Evolutionary conservation across 2,329 filamentous ascomycete species (phyloP), one percentile per base, ranked within the genome.

Genomic region (Arthrobotrys musiformis): DNA sequence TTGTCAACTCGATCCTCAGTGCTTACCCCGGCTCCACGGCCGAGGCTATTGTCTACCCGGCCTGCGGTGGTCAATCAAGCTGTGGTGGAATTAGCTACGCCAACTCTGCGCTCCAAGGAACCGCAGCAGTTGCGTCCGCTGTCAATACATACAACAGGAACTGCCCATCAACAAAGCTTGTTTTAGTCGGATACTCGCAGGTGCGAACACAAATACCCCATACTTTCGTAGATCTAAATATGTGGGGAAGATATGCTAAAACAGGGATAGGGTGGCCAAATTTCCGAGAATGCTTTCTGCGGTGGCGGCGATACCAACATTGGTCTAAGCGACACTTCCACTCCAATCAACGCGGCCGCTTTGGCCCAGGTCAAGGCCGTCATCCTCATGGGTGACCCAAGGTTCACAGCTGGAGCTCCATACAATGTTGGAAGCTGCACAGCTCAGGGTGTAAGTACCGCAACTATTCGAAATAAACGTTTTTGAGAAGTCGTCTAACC

Each of bases 341-440:
- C 83, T 8, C 82, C 83, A 40, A 82, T 87, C 44, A 82, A 84
- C 7, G 84, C 85, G 3, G 84, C 84, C 4, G 87, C 88, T 2
- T 82, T 89, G 6, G 83, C 82, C 2, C 86, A 86, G 81, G 86
- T 91, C 79, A 90, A 89, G 82, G 90, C 88, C 0, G 88, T 86
- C 13, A 90, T 91, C 79, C 88, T 90, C 81, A 88, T 90, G 86
- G 90, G 89, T 5, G 86, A 90, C 80, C 90, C 90, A 2, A 85
- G 89, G 72, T 87, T 88, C 79, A 84, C 85, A 6, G 82, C 83
- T 4, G 89, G 89, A 1, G 83, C 88, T 24, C 82, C 88, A 0
- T 91, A 89, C 81, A 86, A 89, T 61, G 87, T 90, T 58, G 89
- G 89, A 24, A 90, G 88, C 7, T 90, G 88, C 84, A 83, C 80